These are phyloP conservation scores for Micractinium sp. DNA, from an alignment of 139 green algal genomes.

Conservation along the genomic window DNA sequence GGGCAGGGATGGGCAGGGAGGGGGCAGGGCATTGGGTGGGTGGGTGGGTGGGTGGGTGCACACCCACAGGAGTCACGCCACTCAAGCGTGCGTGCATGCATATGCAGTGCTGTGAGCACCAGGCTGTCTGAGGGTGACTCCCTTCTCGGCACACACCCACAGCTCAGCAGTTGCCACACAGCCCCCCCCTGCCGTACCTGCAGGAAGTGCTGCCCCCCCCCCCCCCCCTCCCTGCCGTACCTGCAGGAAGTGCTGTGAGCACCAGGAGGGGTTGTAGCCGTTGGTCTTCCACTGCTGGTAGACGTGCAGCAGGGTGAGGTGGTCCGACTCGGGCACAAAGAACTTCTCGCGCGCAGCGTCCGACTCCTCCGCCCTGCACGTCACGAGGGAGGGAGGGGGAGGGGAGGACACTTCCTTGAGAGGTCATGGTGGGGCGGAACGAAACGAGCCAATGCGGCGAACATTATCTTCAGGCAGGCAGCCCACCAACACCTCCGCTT, in stretches of 20 bases:
- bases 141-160: too few relatives aligned
- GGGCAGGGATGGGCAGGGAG: neutral
- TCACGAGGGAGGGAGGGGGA: neutral
- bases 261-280: slow-evolving; percentile 91
- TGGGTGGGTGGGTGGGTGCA: neutral
- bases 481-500: too few relatives aligned
- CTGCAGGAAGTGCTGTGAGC: slow-evolving; percentile 95
- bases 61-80: neutral
- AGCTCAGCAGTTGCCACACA: neutral
- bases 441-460: neutral
- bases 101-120: neutral
- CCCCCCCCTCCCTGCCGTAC: neutral
- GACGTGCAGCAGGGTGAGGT: slow-evolving; percentile 98
- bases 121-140: too few relatives aligned
- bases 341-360: slow-evolving; percentile 99
- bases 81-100: neutral
- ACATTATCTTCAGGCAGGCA: too few relatives aligned
- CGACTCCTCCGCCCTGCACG: slow-evolving; percentile 85
- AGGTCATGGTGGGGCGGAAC: neutral
- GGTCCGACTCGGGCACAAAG: slow-evolving; percentile 97
- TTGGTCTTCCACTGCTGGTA: slow-evolving; percentile 99
- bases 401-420: neutral
- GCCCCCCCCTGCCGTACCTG: too few relatives aligned
- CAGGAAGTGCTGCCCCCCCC: slow-evolving; percentile 89
- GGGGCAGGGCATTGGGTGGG: neutral